Percentiles rank a stretch among this genome's conserved stretches.
Evolutionary conservation across 2,329 filamentous ascomycete species (phyloP).

Genomic region (Clonostachys rhizophaga): DNA sequence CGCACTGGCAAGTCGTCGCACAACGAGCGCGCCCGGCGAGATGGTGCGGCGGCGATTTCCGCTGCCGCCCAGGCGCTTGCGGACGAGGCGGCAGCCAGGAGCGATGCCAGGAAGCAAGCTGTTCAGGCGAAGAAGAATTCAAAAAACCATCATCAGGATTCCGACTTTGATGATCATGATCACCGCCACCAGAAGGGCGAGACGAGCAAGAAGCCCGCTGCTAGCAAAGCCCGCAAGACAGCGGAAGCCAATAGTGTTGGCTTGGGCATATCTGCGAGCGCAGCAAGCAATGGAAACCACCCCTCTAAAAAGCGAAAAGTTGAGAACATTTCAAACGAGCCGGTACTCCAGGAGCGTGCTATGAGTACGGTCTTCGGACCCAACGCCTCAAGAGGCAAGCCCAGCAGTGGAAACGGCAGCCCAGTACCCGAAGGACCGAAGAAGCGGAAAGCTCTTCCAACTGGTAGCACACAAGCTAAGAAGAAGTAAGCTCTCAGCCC

Average conservation of each 20-base stretch:
- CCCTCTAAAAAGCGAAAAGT: slow-evolving; percentile 76
- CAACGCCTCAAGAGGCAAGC: slow-evolving; percentile 50
- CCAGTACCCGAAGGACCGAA: slow-evolving; percentile 66
- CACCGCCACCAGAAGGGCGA: slow-evolving; percentile 38
- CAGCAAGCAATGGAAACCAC: slow-evolving; percentile 45
- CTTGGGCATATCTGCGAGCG: slow-evolving; percentile 59
- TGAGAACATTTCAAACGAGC: slow-evolving; percentile 57
- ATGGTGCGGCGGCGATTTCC: slow-evolving; percentile 73
- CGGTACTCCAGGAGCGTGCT: slow-evolving; percentile 60
- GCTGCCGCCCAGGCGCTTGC: slow-evolving; percentile 74
- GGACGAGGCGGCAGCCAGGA: slow-evolving; percentile 77
- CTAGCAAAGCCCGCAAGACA: slow-evolving; percentile 60
- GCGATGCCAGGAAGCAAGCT: slow-evolving; percentile 80
- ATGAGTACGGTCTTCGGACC: slow-evolving; percentile 52
- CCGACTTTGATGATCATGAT: slow-evolving; percentile 71
- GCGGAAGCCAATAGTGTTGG: slow-evolving; percentile 52
- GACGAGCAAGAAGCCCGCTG: slow-evolving; percentile 56
- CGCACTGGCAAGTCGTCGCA: slow-evolving; percentile 61
- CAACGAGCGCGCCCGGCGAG: slow-evolving; percentile 71
- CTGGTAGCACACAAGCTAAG: slow-evolving; percentile 66
- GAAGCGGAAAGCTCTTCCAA: slow-evolving; percentile 61
- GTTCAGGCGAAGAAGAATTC: slow-evolving; percentile 71
- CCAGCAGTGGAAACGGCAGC: slow-evolving; percentile 63
- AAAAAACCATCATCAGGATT: slow-evolving; percentile 58
- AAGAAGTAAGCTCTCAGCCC: slow-evolving; percentile 59